Evolutionary conservation across 768 basidiomycete species (phyloP), one percentile per base, ranked within the genome.

Genomic region (Infundibulicybe gibba): DNA sequence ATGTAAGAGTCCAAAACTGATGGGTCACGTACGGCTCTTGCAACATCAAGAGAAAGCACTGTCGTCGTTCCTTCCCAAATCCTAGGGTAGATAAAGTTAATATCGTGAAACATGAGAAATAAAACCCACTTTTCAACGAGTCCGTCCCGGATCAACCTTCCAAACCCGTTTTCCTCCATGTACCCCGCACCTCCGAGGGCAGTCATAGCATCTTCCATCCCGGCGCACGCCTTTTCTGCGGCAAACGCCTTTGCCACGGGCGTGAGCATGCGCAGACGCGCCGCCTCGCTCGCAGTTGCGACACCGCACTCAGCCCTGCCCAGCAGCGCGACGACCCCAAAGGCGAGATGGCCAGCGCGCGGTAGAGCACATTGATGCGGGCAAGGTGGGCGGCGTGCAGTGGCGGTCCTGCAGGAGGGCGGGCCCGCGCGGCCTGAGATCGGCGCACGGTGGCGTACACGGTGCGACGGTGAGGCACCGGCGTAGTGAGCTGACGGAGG

Each of bases 1-100:
- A 67, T 55, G 52, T 83, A 87, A 0, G 79, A 66, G 12, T 61
- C 54, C 45, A 83, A 51, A 1, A 70, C 68, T 1, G 51, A 49
- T 13, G 68, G 68, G 50, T 80, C 75, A 38, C 66, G 63, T 16
- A 76, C 70, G 3, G 79, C 80, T 40, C 86, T 69, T 8, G 78
- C 65, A 33, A 89, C 66, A 58, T 91, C 87, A 42, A 89, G 62
- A 1, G 85, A 72, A 4, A 90, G 73, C 3, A 90, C 84, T 0
- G 77, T 78, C 12, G 75, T 71, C 0, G 87, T 87, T 0, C 86
- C 87, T 63, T 90, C 89, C 87, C 88, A 90, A 35, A 91, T 88
- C 54, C 75, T 76, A 48, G n/a, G 37, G 21, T 40, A n/a, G 3
- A 12, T n/a, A 33, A 42, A 9, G 32, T 37, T 4, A 40, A 6